Evolutionary conservation across 1,139 yeast species (phyloP).

Genomic region (Sugiyamaella paludigena): DNA sequence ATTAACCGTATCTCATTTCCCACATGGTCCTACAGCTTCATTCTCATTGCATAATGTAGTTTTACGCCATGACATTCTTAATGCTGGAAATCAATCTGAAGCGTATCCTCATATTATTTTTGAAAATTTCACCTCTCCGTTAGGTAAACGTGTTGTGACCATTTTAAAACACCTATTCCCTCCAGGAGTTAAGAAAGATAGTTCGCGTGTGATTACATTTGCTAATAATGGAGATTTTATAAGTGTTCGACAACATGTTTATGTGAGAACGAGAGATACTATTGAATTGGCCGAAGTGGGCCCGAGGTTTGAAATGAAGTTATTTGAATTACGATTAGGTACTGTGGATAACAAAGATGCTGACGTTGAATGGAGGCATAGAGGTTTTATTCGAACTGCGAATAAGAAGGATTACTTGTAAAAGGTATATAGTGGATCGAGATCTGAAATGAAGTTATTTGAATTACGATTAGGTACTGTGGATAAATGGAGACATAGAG

Average conservation of each 20-base stretch:
- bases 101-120: constrained; percentile 92
- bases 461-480: constrained; percentile 86
- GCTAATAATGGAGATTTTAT: constrained; percentile 88
- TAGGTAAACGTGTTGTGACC: constrained; percentile 81
- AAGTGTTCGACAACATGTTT: constrained; percentile 91
- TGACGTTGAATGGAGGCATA: constrained; percentile 95
- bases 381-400: constrained; percentile 92
- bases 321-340: constrained; percentile 84
- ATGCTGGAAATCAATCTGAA: constrained; percentile 85
- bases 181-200: constrained; percentile 91
- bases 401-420: constrained; percentile 84
- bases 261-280: constrained; percentile 77
- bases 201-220: constrained; percentile 86
- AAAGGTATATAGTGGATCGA: constrained; percentile 58
- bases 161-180: constrained; percentile 88
- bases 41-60: constrained; percentile 94
- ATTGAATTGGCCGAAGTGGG: constrained; percentile 96
- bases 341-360: constrained; percentile 94
- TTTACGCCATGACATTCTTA: constrained; percentile 84
- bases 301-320: constrained; percentile 96
- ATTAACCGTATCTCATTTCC: constrained; percentile 87
- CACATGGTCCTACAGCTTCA: constrained; percentile 96
- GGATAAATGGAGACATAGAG: constrained; percentile 92
- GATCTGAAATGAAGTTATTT: constrained; percentile 92
- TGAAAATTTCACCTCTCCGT: constrained; percentile 79